These are phyloP conservation scores for Wickerhamomyces chambardii DNA, from an alignment of 805 yeast genomes.

Conservation along the genomic window DNA sequence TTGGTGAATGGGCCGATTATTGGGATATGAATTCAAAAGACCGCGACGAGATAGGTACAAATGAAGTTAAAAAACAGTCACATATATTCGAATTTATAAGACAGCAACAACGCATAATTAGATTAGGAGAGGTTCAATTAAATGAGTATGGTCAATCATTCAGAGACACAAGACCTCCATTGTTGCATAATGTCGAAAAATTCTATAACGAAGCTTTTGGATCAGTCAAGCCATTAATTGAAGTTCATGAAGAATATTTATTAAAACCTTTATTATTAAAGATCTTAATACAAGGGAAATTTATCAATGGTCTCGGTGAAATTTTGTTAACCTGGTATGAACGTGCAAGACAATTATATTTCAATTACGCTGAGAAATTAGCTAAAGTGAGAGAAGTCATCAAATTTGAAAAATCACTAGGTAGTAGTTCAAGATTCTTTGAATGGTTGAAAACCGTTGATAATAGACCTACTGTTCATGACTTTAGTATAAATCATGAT, in stretches of 20 bases:
- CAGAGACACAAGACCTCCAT: conserved; percentile 27
- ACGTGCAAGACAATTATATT: conserved; percentile 43
- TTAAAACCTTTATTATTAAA: conserved; percentile 50
- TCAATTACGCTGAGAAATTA: conserved; percentile 50
- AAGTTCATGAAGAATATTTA: conserved; percentile 42
- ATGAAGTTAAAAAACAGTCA: conserved; percentile 58
- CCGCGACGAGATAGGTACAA: conserved; percentile 36
- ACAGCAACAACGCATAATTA: conserved; percentile 62
- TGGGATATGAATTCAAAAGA: conserved; percentile 55
- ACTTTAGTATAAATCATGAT: conserved; percentile 37
- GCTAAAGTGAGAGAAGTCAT: conserved; percentile 52
- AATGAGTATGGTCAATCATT: conserved; percentile 42
- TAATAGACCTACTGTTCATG: conserved; percentile 30
- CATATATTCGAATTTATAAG: conserved; percentile 67
- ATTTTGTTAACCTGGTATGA: conserved; percentile 58
- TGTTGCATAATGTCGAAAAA: conserved; percentile 40
- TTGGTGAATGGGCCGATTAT: conserved; percentile 55
- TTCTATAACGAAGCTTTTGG: conserved; percentile 52
- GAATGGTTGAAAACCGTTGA: conserved; percentile 49
- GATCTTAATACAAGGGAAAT: conserved; percentile 55
- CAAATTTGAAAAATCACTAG: conserved; percentile 31
- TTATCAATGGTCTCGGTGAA: conserved; percentile 53
- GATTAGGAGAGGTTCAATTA: conserved; percentile 56
- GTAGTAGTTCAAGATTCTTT: conserved; percentile 34
- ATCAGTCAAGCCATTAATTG: conserved; percentile 46